Evolutionary conservation across 176 grass and related monocot genomes (phyloP).

Genomic region (Oryza coarctata): DNA sequence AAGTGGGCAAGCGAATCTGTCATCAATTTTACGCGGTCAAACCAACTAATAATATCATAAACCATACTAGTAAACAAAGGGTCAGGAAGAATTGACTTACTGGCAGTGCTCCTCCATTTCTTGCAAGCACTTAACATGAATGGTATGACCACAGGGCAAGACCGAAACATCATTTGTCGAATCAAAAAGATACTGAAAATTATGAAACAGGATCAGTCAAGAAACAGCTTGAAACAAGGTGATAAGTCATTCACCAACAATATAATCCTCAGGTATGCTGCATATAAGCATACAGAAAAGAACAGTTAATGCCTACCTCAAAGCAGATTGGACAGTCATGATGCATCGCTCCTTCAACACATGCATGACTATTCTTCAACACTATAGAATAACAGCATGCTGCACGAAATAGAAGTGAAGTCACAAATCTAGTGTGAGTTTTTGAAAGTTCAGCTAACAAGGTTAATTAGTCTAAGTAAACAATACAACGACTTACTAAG

Average conservation of each 20-base stretch:
- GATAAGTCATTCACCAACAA: neutral
- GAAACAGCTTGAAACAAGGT: neutral
- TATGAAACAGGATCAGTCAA: slow-evolving; percentile 11
- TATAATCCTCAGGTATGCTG: neutral
- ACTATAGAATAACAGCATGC: slow-evolving; percentile 84
- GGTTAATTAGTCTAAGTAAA: neutral
- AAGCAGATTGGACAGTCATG: slow-evolving; percentile 98
- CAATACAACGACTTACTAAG: neutral
- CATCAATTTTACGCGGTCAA: slow-evolving; percentile 11
- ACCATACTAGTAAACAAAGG: neutral
- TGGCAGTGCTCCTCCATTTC: slow-evolving; percentile 88
- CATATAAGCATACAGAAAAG: neutral
- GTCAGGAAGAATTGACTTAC: slow-evolving; percentile 45
- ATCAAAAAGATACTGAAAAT: slow-evolving; percentile 83
- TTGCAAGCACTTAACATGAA: slow-evolving; percentile 84
- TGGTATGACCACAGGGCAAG: slow-evolving; percentile 83
- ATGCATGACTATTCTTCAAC: slow-evolving; percentile 78
- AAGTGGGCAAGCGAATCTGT: slow-evolving; percentile 82
- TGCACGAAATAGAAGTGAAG: slow-evolving; percentile 25
- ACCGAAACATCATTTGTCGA: slow-evolving; percentile 72
- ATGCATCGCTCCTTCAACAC: slow-evolving; percentile 97
- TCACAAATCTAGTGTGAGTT: neutral
- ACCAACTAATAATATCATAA: neutral
- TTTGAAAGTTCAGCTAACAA: neutral
- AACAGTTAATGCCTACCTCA: slow-evolving; percentile 55